phyloP scores from a whole-genome alignment of 2,329 filamentous ascomycete species.

The Alternaria rosae region DNA sequence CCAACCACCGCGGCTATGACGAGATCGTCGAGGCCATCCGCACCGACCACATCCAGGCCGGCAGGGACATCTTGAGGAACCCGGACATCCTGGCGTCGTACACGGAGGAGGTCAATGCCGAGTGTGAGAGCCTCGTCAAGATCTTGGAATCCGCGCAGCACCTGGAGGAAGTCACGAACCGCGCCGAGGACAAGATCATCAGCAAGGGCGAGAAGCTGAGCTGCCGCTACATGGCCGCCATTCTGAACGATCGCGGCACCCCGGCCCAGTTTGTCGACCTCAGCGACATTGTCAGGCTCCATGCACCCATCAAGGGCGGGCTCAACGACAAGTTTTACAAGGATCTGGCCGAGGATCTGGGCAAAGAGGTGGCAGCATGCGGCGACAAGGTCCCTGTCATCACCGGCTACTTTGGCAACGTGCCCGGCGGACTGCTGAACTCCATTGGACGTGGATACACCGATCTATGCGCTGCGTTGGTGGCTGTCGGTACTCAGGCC shows the following conservation, averaged over 20 bases:
- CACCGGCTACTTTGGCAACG: constrained; percentile 93
- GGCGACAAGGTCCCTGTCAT: constrained; percentile 58
- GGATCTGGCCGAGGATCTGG: constrained; percentile 52
- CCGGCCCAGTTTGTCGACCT: constrained; percentile 91
- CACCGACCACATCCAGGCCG: constrained; percentile 79
- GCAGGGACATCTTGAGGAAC: constrained; percentile 58
- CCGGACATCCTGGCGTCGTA: constrained; percentile 61
- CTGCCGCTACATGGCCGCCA: constrained; percentile 86
- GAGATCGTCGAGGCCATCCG: constrained; percentile 81
- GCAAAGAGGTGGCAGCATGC: constrained; percentile 52
- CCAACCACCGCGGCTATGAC: constrained; percentile 65
- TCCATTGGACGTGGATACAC: constrained; percentile 96
- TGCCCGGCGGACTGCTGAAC: constrained; percentile 88
- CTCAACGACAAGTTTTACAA: constrained; percentile 58
- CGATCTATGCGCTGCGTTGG: constrained; percentile 90
- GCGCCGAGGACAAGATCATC: constrained; percentile 74
- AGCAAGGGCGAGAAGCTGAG: constrained; percentile 96
- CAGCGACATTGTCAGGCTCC: constrained; percentile 78
- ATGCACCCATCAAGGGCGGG: constrained; percentile 42
- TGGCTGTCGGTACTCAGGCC: constrained; percentile 86
- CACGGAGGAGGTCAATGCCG: constrained; percentile 71
- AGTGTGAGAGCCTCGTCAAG: constrained; percentile 82
- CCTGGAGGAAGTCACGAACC: constrained; percentile 60
- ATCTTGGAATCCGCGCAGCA: constrained; percentile 71
- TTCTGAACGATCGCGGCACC: constrained; percentile 81